Percentiles rank a stretch among this genome's conserved stretches.
These are phyloP conservation scores for Trichoderma pleuroti DNA, from an alignment of 2,329 filamentous ascomycete species.

Conservation along the genomic window DNA sequence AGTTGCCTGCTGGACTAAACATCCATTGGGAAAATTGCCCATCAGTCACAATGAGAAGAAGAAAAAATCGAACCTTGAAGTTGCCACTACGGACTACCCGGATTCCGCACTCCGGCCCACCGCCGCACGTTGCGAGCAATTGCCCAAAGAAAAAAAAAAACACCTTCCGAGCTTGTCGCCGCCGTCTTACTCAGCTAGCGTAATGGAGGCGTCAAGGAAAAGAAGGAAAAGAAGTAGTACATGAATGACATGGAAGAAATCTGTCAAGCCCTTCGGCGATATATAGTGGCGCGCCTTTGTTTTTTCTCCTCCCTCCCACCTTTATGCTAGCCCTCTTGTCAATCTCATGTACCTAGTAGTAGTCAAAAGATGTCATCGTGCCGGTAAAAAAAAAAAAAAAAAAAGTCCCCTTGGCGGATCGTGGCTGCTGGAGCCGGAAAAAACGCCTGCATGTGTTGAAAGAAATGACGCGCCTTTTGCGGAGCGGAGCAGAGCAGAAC, in stretches of 20 bases:
- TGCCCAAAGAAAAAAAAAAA: background rate
- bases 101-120: background rate
- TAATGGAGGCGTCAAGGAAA: background rate
- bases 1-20: background rate
- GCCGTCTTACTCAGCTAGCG: background rate
- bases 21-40: background rate
- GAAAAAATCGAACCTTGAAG: background rate
- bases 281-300: background rate
- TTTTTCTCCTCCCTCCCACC: background rate
- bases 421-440: background rate
- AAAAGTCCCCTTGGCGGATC: background rate
- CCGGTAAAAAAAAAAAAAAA: background rate
- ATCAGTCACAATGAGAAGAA: background rate
- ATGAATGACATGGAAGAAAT: background rate
- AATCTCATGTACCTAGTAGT: background rate
- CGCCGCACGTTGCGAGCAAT: background rate
- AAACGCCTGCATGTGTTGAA: background rate
- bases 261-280: background rate
- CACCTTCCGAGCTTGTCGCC: constrained; percentile 3
- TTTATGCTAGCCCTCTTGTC: background rate
- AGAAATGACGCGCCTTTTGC: background rate
- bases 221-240: background rate
- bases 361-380: background rate
- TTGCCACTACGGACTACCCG: background rate
- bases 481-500: background rate